Percentiles rank a stretch among this genome's conserved stretches.
phyloP scores from a whole-genome alignment of 2,329 filamentous ascomycete species.

The Lasiodiplodia theobromae region DNA sequence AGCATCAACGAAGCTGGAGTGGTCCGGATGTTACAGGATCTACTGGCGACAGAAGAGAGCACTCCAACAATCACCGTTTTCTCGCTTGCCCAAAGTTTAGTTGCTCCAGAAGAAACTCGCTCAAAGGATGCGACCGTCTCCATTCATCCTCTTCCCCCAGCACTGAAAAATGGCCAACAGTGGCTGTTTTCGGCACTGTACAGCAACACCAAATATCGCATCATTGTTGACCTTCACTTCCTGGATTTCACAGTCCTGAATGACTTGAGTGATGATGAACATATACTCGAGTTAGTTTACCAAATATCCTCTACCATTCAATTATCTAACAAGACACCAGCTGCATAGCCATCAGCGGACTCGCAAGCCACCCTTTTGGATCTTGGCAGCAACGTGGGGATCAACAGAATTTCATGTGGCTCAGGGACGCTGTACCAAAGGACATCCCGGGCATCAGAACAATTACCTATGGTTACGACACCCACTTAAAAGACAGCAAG shows the following conservation, averaged over 20 bases:
- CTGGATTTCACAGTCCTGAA: conserved; percentile 10
- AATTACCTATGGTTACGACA: conserved; percentile 13
- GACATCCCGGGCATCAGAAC: neutral
- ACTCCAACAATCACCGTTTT: neutral
- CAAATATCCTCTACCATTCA: neutral
- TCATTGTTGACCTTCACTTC: neutral
- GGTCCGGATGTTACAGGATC: neutral
- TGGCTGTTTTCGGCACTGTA: neutral
- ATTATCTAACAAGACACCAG: neutral
- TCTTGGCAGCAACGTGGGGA: neutral
- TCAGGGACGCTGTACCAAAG: neutral
- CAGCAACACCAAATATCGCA: neutral
- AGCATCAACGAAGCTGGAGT: conserved; percentile 1
- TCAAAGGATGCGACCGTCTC: conserved; percentile 2
- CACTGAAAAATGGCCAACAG: neutral
- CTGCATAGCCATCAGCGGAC: conserved; percentile 1
- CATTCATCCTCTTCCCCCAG: neutral
- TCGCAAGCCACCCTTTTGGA: conserved; percentile 4
- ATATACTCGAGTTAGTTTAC: conserved; percentile 1
- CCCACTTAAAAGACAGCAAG: neutral
- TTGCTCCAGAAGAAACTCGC: neutral
- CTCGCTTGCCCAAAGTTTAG: neutral
- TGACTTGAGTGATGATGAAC: neutral
- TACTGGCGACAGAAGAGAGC: neutral
- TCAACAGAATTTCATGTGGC: neutral